Base-by-base conservation (phyloP, 2,329 filamentous ascomycete species). In the Zymoseptoria ardabiliae region DNA sequence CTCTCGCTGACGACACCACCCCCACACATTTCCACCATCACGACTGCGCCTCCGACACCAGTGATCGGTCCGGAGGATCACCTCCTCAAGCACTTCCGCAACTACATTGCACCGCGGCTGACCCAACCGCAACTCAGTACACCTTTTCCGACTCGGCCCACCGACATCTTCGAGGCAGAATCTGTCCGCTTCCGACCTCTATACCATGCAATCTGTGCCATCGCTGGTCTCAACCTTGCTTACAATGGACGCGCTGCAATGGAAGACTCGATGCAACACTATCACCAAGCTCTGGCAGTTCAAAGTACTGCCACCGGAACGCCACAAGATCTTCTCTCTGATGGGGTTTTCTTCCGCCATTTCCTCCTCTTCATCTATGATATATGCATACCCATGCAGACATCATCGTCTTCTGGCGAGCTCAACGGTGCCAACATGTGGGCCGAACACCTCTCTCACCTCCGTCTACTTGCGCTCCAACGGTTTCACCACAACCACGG, bases 361-460 rank as follows among this genome's bases (percentile, higher is more conserved):
- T 83, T 83, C 61, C 71, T 85, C 3, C 75, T 85, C 7, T 75
- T 84, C 30, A 71, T 84, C 20, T 84, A 84, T 66, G 82, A 84
- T 71, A 79, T 82, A 60, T 69, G 74, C 62, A 57, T 62, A 50
- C 68, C 62, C 4, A 68, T 61, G 62, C 19, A 67, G 55, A 60
- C 57, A 53, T 45, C 35, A 17, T n/a, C 35, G n/a, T 45, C 35
- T n/a, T 45, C 13, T 13, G 35, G 35, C 35, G 61, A 56, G 35
- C 69, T 71, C 57, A 54, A 49, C 35, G 74, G 75, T 53, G 74
- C 77, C 17, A 79, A 78, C 54, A 74, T 84, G 64, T 84, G 81
- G 80, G 78, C 79, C 25, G 76, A 81, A 56, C 81, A 84, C 64
- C 74, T 83, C 55, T 77, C 77, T 25, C 81, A 79, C 45, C 71